These are phyloP conservation scores for Cymbidium sinense DNA, from an alignment of 106 monocot species.

Conservation along the genomic window DNA sequence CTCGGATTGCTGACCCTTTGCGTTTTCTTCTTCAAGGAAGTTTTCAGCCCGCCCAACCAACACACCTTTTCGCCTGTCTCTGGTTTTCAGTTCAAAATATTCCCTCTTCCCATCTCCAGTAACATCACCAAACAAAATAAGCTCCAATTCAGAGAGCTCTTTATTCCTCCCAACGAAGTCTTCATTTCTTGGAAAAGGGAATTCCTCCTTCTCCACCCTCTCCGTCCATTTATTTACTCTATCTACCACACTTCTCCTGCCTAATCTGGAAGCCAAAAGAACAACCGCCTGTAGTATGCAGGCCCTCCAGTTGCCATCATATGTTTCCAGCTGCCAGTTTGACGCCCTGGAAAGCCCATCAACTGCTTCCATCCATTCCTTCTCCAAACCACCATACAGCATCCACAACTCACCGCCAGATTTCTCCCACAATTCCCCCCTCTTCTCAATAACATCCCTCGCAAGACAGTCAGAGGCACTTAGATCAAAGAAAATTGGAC, in stretches of 20 bases:
- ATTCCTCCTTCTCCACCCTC: constrained; percentile 66
- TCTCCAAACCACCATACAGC: constrained; percentile 73
- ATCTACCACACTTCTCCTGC: constrained; percentile 72
- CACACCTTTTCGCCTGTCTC: constrained; percentile 27
- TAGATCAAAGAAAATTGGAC: constrained; percentile 79
- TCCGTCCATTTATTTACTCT: constrained; percentile 77
- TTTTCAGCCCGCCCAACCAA: constrained; percentile 16
- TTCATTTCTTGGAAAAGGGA: constrained; percentile 71
- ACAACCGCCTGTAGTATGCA: constrained; percentile 61
- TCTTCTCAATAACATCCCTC: constrained; percentile 79
- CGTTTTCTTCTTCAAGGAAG: constrained; percentile 13
- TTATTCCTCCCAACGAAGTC: constrained; percentile 76
- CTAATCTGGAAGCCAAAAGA: constrained; percentile 62
- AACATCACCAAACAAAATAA: constrained; percentile 85
- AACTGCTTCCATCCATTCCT: constrained; percentile 81
- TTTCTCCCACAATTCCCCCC: constrained; percentile 88
- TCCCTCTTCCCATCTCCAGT: constrained; percentile 78
- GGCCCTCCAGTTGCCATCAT: constrained; percentile 86
- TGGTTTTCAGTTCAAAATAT: constrained; percentile 76
- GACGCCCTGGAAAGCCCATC: constrained; percentile 56
- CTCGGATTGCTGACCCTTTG: constrained; percentile 29
- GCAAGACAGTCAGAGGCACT: constrained; percentile 63
- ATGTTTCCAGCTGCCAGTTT: constrained; percentile 72
- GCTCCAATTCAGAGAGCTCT: constrained; percentile 82
- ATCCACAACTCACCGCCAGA: constrained; percentile 89